These are phyloP conservation scores for Rossbeevera mucosa DNA, from an alignment of 768 basidiomycete genomes.

Conservation along the genomic window DNA sequence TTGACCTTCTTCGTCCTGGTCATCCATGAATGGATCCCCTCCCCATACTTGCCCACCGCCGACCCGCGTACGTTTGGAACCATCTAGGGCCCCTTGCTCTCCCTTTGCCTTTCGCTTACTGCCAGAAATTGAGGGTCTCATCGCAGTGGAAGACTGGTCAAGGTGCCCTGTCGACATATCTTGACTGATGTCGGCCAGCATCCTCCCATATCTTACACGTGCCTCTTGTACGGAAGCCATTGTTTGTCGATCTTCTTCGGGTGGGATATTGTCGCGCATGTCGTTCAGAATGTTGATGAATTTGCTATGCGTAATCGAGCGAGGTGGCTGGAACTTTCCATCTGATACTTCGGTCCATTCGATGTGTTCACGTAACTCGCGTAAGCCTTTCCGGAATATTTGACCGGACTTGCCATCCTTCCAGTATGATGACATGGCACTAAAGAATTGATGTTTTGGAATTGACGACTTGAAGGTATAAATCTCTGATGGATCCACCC, in stretches of 20 bases:
- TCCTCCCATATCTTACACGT: neutral
- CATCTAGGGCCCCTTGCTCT: neutral
- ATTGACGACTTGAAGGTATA: neutral
- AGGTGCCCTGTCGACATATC: neutral
- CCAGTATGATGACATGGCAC: too few relatives aligned
- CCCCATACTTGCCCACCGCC: neutral
- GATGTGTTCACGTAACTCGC: too few relatives aligned
- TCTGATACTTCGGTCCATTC: too few relatives aligned
- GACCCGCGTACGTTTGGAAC: neutral
- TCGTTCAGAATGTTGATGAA: neutral
- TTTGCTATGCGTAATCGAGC: rapidly evolving
- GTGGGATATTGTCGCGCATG: neutral
- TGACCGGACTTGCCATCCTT: too few relatives aligned
- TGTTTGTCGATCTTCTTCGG: neutral
- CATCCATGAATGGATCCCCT: neutral
- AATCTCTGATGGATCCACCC: neutral
- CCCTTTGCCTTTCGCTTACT: neutral
- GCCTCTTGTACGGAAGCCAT: neutral
- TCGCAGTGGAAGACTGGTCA: neutral
- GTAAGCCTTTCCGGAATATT: too few relatives aligned
- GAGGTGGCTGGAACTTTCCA: neutral
- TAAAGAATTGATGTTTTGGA: neutral
- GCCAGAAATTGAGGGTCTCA: neutral
- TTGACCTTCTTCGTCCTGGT: neutral
- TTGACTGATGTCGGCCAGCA: neutral